These are phyloP conservation scores for Rosa rugosa DNA, from an alignment of 306 rosid species.

Conservation along the genomic window DNA sequence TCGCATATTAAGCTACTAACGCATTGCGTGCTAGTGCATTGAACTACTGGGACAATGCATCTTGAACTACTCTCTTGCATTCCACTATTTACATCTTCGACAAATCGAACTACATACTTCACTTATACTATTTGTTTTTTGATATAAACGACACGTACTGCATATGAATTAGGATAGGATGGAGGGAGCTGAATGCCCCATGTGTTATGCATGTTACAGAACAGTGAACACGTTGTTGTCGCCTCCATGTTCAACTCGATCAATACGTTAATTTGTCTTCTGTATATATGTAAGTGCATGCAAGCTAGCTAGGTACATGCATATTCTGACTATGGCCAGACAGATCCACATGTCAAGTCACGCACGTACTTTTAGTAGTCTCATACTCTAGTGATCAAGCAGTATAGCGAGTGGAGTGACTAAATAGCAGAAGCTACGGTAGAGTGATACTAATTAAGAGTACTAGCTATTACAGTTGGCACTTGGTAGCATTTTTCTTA, in stretches of 20 bases:
- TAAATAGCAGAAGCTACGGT: not conserved
- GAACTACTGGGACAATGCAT: not conserved
- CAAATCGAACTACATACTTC: not conserved
- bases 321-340: not conserved
- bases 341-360: not conserved
- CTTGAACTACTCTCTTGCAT: not conserved
- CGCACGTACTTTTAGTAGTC: not conserved
- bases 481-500: not conserved
- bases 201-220: not conserved
- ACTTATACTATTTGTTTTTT: not conserved
- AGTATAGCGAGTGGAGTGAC: too few relatives aligned
- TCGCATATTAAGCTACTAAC: too few relatives aligned
- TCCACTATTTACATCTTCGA: not conserved
- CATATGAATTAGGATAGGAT: not conserved
- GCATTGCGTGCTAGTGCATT: not conserved
- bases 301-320: not conserved
- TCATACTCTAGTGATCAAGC: not conserved
- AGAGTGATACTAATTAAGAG: not conserved
- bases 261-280: not conserved
- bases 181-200: not conserved
- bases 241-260: not conserved
- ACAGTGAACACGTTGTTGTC: not conserved
- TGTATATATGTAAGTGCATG: not conserved
- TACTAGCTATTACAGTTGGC: too few relatives aligned
- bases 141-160: not conserved